A percentile compares a stretch with the other conserved stretches of the same genome.
These are phyloP conservation scores for Selenicereus undatus DNA, from an alignment of 148 eudicot species.

Conservation along the genomic window DNA sequence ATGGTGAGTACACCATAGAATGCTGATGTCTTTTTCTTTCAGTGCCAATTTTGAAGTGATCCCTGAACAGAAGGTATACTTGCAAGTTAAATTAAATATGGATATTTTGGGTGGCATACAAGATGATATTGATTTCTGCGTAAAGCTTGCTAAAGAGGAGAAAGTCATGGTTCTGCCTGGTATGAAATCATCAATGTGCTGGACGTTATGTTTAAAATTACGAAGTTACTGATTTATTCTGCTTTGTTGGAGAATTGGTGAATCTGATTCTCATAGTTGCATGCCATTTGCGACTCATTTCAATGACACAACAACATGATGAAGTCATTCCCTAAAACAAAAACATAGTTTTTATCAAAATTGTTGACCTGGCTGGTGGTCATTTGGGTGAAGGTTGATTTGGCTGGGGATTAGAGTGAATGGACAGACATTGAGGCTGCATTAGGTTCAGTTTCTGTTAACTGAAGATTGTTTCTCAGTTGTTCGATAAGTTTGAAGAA, in stretches of 20 bases:
- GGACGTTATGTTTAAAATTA: not conserved
- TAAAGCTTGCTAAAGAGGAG: constrained; percentile 31
- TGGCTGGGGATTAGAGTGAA: too few species aligned
- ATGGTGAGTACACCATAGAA: not conserved
- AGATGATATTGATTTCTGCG: constrained; percentile 44
- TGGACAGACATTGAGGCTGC: too few species aligned
- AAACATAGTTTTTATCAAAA: too few species aligned
- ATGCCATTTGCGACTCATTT: not conserved
- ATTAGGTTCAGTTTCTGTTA: too few species aligned
- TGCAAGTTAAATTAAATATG: constrained; percentile 25
- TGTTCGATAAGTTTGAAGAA: too few species aligned
- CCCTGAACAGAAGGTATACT: not conserved
- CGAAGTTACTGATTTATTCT: not conserved
- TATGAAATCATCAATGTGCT: not conserved
- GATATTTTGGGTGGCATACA: constrained; percentile 21
- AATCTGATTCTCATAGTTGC: not conserved
- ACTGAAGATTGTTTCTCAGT: too few species aligned
- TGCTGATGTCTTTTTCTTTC: not conserved
- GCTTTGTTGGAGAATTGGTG: not conserved
- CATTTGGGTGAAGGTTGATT: too few species aligned
- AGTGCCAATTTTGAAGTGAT: not conserved
- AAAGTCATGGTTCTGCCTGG: constrained; percentile 32
- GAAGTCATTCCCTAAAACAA: too few species aligned
- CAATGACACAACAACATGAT: not conserved
- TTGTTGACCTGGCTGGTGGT: too few species aligned